These are phyloP conservation scores for Fulvia fulva DNA, from an alignment of 2,329 filamentous ascomycete species.

Conservation along the genomic window DNA sequence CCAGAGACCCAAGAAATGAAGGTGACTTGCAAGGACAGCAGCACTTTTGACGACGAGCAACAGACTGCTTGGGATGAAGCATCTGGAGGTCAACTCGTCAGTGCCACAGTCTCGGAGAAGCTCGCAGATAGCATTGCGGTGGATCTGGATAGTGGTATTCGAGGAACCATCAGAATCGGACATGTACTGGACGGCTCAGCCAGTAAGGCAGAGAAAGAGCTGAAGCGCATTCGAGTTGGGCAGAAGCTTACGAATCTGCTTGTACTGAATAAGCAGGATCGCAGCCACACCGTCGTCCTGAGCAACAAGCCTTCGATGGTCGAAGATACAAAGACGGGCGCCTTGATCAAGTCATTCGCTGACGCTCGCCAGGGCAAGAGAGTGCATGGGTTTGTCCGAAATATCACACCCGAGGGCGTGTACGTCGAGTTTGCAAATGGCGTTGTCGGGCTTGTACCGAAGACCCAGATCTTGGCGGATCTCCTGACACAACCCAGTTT, in stretches of 20 bases:
- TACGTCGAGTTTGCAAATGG: slow-evolving; percentile 85
- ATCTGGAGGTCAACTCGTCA: slow-evolving; percentile 68
- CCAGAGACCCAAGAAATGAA: slow-evolving; percentile 66
- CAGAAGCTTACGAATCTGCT: slow-evolving; percentile 79
- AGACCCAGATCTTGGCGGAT: slow-evolving; percentile 70
- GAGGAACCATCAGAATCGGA: slow-evolving; percentile 69
- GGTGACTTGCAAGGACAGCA: slow-evolving; percentile 89
- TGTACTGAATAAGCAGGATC: slow-evolving; percentile 79
- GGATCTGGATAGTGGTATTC: slow-evolving; percentile 70
- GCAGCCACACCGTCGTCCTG: slow-evolving; percentile 69
- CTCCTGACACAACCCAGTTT: slow-evolving; percentile 67
- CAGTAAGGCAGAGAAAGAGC: slow-evolving; percentile 69
- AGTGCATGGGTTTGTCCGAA: slow-evolving; percentile 76
- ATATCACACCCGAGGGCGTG: slow-evolving; percentile 73
- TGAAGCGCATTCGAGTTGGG: slow-evolving; percentile 79
- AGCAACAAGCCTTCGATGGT: slow-evolving; percentile 81
- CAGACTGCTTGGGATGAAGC: slow-evolving; percentile 68
- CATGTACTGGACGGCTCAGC: slow-evolving; percentile 82
- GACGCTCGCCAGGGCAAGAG: slow-evolving; percentile 66
- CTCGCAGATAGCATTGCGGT: slow-evolving; percentile 51
- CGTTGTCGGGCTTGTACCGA: slow-evolving; percentile 74
- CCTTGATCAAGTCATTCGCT: slow-evolving; percentile 66
- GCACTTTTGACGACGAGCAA: slow-evolving; percentile 73
- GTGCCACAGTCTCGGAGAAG: slow-evolving; percentile 60
- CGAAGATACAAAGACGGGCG: slow-evolving; percentile 67